Base-by-base conservation (phyloP, 805 yeast genomes). In the Ogataea dorogensis region DNA sequence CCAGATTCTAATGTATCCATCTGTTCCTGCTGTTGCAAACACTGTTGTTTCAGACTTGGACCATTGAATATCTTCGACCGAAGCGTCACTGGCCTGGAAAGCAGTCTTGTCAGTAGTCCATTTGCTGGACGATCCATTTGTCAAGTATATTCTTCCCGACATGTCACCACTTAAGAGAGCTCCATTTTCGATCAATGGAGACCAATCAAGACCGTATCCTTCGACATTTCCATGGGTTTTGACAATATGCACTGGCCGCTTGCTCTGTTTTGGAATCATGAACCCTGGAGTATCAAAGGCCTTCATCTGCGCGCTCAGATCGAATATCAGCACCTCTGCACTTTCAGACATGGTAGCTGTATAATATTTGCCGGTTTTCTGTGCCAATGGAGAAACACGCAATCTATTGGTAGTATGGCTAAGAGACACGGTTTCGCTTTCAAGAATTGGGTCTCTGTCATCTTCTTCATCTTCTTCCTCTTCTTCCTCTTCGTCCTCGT, bases 61-160 rank as follows among this genome's bases (percentile, higher is more conserved):
- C 97, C 98, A 93, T 63, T 93, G 98, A 40, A 93, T 77, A 58
- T 93, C 98, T 65, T 93, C 98, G 41, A 93, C 82, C n/a, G 93
- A 84, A 24, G 84, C 68, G 38, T 79, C 73, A 16, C 75, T 71
- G 44, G 82, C 80, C 40, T 67, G 70, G 62, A 78, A 93, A 20
- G 97, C 86, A 8, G 80, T 76, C 52, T 79, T 78, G 51, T 91
- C 97, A 2, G 98, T 88, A 29, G 70, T 67, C 96, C 97, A 93
- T 46, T 71, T 75, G 20, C 82, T 71, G 4, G 84, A 72, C 28
- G 86, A 84, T 59, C 95, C 76, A 35, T 76, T 71, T 6, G 98
- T 88, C 37, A 81, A 67, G 61, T 74, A 84, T 25, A 91, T 75
- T 54, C 91, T 71, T 33, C 98, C 98, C 14, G 83, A 67, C 47